These are phyloP conservation scores for Geoglossum glabrum DNA, from an alignment of 495 filamentous ascomycete genomes.

Conservation along the genomic window DNA sequence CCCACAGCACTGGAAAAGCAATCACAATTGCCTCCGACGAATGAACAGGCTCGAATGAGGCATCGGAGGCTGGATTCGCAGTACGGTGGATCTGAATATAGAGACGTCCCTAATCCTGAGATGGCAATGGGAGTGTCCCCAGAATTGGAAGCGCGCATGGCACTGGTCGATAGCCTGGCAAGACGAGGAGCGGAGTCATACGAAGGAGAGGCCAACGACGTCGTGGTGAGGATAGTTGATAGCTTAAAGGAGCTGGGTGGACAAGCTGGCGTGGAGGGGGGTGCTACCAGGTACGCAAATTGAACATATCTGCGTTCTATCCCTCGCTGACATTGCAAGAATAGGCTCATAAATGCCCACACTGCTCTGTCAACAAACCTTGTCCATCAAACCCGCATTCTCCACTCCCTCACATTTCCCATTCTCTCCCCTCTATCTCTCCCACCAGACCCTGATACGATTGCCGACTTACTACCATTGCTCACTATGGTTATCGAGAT, in stretches of 20 bases:
- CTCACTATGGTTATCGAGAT: background rate
- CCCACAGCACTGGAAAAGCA: background rate
- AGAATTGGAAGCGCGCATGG: constrained; percentile 52
- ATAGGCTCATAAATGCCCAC: constrained; percentile 72
- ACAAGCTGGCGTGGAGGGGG: constrained; percentile 64
- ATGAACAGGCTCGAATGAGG: constrained; percentile 2
- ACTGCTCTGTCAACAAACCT: constrained; percentile 67
- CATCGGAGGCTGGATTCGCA: constrained; percentile 29
- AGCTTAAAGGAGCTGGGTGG: constrained; percentile 56
- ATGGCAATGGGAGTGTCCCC: constrained; percentile 51
- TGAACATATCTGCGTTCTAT: background rate
- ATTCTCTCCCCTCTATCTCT: constrained; percentile 33
- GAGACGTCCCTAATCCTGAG: constrained; percentile 47
- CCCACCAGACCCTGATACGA: constrained; percentile 34
- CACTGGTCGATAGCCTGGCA: constrained; percentile 54
- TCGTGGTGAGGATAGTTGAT: constrained; percentile 52
- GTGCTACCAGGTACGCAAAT: constrained; percentile 45
- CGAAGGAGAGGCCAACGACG: constrained; percentile 43
- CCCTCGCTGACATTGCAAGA: background rate
- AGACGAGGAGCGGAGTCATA: constrained; percentile 52
- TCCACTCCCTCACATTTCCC: constrained; percentile 62
- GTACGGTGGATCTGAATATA: constrained; percentile 39
- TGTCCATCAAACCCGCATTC: constrained; percentile 59
- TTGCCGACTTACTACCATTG: constrained; percentile 35
- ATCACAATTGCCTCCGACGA: background rate